These are phyloP conservation scores for Acer yangbiense DNA, from an alignment of 345 rosid species.

Conservation along the genomic window DNA sequence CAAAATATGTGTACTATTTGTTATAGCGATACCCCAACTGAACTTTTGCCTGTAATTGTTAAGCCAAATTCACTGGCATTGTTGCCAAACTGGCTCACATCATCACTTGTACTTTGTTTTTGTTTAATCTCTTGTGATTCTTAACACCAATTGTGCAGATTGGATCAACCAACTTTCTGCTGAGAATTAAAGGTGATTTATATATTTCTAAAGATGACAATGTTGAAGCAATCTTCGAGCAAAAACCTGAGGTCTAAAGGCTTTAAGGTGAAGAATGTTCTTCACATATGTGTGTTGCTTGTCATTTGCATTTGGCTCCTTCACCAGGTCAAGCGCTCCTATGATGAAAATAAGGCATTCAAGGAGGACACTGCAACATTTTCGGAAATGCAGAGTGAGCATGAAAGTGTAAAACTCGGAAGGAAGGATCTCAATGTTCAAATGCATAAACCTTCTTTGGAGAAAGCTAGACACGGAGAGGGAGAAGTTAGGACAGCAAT, in stretches of 20 bases:
- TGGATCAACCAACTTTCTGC: not conserved
- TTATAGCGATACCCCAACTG: too few relatives aligned
- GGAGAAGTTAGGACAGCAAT: constrained; percentile 20
- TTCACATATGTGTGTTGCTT: constrained; percentile 53
- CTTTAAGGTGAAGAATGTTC: constrained; percentile 56
- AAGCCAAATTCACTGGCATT: not conserved
- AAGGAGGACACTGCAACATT: constrained; percentile 4
- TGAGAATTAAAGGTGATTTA: not conserved
- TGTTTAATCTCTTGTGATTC: not conserved
- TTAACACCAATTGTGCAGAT: constrained; percentile 6
- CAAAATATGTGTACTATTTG: not conserved
- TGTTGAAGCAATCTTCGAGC: constrained; percentile 45
- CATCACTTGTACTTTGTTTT: not conserved
- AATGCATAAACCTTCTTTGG: constrained; percentile 7
- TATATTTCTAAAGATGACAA: constrained; percentile 15
- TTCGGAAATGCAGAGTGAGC: constrained; percentile 16
- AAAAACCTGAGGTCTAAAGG: constrained; percentile 58
- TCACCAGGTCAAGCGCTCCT: constrained; percentile 49
- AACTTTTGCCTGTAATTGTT: too few relatives aligned
- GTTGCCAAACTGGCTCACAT: not conserved
- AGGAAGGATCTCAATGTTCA: constrained; percentile 47
- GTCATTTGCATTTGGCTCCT: constrained; percentile 59
- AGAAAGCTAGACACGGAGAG: constrained; percentile 15
- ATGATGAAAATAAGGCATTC: constrained; percentile 23
- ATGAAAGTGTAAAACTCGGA: constrained; percentile 42